Percentiles rank a stretch among this genome's conserved stretches.
Evolutionary conservation across 148 eudicot genomes (phyloP).

Genomic region (Cornus florida): DNA sequence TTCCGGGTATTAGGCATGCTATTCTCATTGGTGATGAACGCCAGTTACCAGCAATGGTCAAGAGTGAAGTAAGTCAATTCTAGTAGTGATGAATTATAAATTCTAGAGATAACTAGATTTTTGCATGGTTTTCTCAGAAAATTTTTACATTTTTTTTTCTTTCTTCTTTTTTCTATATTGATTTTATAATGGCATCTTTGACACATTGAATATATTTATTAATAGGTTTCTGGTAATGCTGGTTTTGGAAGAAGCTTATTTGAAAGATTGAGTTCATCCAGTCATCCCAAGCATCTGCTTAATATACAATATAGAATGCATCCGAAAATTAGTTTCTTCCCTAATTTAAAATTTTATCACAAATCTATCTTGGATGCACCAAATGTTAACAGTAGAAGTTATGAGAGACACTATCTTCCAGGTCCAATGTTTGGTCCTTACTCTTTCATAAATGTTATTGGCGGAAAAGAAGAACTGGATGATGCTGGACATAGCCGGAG

Average conservation of each 20-base stretch:
- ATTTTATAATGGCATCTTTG: neutral
- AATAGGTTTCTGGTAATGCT: slow-evolving; percentile 52
- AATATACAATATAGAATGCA: slow-evolving; percentile 84
- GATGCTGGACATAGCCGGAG: too few species aligned
- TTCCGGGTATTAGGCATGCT: slow-evolving; percentile 56
- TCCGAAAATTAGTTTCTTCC: slow-evolving; percentile 74
- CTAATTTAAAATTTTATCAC: slow-evolving; percentile 56
- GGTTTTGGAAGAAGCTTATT: slow-evolving; percentile 78
- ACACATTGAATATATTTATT: neutral
- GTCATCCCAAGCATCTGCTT: slow-evolving; percentile 62
- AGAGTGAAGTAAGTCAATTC: slow-evolving; percentile 47
- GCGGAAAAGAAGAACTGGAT: too few species aligned
- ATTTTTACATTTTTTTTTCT: too few species aligned
- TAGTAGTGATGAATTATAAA: neutral
- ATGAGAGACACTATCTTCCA: slow-evolving; percentile 45
- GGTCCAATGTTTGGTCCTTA: slow-evolving; percentile 68
- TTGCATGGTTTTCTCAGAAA: neutral
- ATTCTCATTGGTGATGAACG: slow-evolving; percentile 73
- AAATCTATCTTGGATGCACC: slow-evolving; percentile 60
- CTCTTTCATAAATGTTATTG: too few species aligned
- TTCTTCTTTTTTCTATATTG: neutral
- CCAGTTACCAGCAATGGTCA: slow-evolving; percentile 74
- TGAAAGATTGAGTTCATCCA: slow-evolving; percentile 58
- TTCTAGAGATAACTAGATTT: neutral
- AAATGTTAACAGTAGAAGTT: slow-evolving; percentile 35